Evolutionary conservation across 2,329 filamentous ascomycete species (phyloP), one percentile per base, ranked within the genome.

Genomic region (Aspergillus ibericus): DNA sequence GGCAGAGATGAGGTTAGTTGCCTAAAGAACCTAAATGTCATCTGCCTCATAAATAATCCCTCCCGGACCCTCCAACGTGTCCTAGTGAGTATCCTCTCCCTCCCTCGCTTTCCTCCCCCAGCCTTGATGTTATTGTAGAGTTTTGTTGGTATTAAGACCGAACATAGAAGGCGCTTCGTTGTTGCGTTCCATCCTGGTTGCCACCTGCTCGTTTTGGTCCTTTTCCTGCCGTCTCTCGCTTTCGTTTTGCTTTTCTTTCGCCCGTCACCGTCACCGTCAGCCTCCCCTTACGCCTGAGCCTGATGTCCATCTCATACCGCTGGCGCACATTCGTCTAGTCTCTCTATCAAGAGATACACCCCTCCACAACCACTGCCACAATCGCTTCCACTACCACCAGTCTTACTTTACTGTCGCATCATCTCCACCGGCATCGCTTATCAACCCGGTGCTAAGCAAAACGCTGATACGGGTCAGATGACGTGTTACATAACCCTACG

Each of bases 381-480:
- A 5, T 10, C 18, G 13, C 40, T 25, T 22, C 40, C 20, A 44
- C 40, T 18, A 12, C 40, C 40, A 16, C 42, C 42, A 29, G 22
- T 15, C 42, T 25, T 29, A 18, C 32, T 22, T 16, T 13, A 20
- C 16, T 58, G 18, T 38, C 49, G 3, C 34, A 47, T 27, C 32
- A 29, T 40, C 16, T 51, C 29, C 53, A 44, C n/a, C 15, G 15
- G 10, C 25, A 12, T 16, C 25, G 22, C 36, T 32, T 34, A 15
- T 27, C 38, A 53, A n/a, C 36, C 36, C 29, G 47, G 47, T 29
- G 46, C 34, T 48, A 22, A 38, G 35, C 55, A 15, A 48, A 50
- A 15, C 27, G 44, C 62, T 64, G 52, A 63, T 54, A 32, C 18
- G 36, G 42, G 48, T 46, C 59, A 66, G 64, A 66, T 66, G 63